phyloP scores from a whole-genome alignment of 148 eudicot genomes.

The Persicaria maculosa region DNA sequence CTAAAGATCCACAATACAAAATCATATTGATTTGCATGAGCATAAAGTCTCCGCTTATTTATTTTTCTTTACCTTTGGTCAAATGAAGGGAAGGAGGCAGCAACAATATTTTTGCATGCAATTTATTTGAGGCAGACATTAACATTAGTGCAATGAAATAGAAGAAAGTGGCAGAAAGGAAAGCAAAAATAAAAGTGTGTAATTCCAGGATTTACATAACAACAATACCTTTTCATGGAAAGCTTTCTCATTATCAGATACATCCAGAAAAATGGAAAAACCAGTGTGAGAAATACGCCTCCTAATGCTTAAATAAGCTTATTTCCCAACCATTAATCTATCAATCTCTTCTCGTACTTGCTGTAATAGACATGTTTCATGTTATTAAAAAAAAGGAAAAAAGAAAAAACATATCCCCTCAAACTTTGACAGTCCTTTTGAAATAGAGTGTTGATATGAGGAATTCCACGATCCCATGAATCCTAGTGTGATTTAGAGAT shows the following conservation, averaged over 20 bases:
- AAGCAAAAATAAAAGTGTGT: not conserved
- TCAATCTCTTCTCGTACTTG: slow-evolving; percentile 98
- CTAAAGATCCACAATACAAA: not conserved
- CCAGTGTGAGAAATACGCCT: slow-evolving; percentile 61
- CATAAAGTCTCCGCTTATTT: not conserved
- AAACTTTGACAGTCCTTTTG: slow-evolving; percentile 87
- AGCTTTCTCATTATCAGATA: slow-evolving; percentile 30
- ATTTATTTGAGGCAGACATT: not conserved
- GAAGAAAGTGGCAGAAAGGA: not conserved
- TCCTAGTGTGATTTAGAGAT: slow-evolving; percentile 27
- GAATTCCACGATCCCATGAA: slow-evolving; percentile 99
- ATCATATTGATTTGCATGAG: not conserved
- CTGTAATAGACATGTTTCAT: slow-evolving; percentile 33
- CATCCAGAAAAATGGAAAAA: slow-evolving; percentile 57
- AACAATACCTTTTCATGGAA: slow-evolving; percentile 53
- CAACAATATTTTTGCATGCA: not conserved
- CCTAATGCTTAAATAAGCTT: slow-evolving; percentile 87
- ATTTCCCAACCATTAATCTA: slow-evolving; percentile 72
- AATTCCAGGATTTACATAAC: not conserved
- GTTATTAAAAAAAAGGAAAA: not conserved
- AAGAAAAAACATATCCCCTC: too few species aligned
- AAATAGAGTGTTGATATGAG: slow-evolving; percentile 93
- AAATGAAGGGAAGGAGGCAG: not conserved
- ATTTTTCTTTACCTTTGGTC: not conserved
- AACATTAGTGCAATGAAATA: not conserved